Evolutionary conservation across 768 basidiomycete species (phyloP).

Genomic region (Collybiopsis confluens): DNA sequence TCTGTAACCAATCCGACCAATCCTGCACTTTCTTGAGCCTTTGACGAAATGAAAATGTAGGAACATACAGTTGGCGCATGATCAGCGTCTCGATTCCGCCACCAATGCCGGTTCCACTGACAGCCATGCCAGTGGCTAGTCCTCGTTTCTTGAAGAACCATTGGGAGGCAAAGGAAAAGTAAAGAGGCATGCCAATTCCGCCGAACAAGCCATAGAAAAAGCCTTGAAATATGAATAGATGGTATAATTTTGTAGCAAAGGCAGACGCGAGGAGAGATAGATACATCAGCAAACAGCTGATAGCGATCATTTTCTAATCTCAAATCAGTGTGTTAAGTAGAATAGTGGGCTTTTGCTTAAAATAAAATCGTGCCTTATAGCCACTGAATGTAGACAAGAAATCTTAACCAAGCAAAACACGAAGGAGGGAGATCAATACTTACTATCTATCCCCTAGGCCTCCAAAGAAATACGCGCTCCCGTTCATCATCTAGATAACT

Average conservation of each 20-base stretch:
- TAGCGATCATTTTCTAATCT: conserved; percentile 23
- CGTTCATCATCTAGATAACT: conserved; percentile 21
- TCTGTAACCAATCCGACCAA: conserved; percentile 24
- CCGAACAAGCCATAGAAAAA: conserved; percentile 13
- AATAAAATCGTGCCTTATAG: conserved; percentile 1
- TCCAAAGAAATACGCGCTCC: conserved; percentile 22
- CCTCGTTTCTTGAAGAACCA: conserved; percentile 29
- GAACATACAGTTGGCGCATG: conserved; percentile 17
- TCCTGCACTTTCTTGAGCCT: conserved; percentile 5
- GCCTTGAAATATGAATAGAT: conserved; percentile 28
- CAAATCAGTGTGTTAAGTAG: background rate
- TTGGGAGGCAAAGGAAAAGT: conserved; percentile 28
- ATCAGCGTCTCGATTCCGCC: conserved; percentile 20
- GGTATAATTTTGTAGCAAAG: conserved; percentile 25
- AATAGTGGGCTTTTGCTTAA: too few relatives aligned
- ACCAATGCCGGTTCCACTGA: conserved; percentile 27
- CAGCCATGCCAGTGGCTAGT: conserved; percentile 30
- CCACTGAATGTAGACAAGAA: conserved; percentile 9
- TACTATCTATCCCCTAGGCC: conserved; percentile 28
- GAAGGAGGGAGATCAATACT: conserved; percentile 9
- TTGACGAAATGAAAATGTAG: background rate
- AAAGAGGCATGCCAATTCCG: conserved; percentile 22
- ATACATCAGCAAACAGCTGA: conserved; percentile 22
- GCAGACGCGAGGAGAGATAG: conserved; percentile 24
- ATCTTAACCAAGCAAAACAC: background rate